phyloP scores from a whole-genome alignment of 495 filamentous ascomycete genomes.

The Jackrogersella minutella region DNA sequence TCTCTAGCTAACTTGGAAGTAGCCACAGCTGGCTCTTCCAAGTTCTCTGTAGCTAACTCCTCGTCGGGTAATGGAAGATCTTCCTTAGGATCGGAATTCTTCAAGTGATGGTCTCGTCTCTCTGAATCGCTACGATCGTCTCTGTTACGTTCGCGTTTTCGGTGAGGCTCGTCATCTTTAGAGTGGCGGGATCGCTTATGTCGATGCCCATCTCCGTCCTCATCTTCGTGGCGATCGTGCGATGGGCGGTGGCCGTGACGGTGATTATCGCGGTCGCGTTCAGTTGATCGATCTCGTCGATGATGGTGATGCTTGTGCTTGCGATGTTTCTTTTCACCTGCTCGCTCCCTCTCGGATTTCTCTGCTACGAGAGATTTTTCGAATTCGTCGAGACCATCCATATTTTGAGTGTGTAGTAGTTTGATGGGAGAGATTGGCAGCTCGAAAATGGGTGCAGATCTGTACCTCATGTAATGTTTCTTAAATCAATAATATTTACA shows the following conservation, averaged over 20 bases:
- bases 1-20: slow-evolving; percentile 62
- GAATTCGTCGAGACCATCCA: slow-evolving; percentile 64
- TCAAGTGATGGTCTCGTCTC: slow-evolving; percentile 45
- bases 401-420: slow-evolving; percentile 21
- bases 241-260: slow-evolving; percentile 42
- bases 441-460: no score
- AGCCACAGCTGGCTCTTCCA: slow-evolving; percentile 9
- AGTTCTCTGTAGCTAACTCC: slow-evolving; percentile 46
- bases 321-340: slow-evolving; percentile 49
- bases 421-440: neutral
- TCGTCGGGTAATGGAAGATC: slow-evolving; percentile 57
- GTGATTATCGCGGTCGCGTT: slow-evolving; percentile 50
- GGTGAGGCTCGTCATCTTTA: slow-evolving; percentile 51
- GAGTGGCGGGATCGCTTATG: slow-evolving; percentile 54
- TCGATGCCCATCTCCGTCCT: slow-evolving; percentile 49
- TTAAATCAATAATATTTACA: slow-evolving; percentile 11
- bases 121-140: slow-evolving; percentile 33
- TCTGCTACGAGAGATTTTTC: slow-evolving; percentile 63
- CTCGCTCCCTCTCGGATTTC: slow-evolving; percentile 56
- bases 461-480: neutral
- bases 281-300: slow-evolving; percentile 53
- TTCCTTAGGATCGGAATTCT: slow-evolving; percentile 56
- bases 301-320: slow-evolving; percentile 58
- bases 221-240: slow-evolving; percentile 43
- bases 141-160: slow-evolving; percentile 43